These are phyloP conservation scores for Grifola frondosa DNA, from an alignment of 1,284 basidiomycete species.

Conservation along the genomic window DNA sequence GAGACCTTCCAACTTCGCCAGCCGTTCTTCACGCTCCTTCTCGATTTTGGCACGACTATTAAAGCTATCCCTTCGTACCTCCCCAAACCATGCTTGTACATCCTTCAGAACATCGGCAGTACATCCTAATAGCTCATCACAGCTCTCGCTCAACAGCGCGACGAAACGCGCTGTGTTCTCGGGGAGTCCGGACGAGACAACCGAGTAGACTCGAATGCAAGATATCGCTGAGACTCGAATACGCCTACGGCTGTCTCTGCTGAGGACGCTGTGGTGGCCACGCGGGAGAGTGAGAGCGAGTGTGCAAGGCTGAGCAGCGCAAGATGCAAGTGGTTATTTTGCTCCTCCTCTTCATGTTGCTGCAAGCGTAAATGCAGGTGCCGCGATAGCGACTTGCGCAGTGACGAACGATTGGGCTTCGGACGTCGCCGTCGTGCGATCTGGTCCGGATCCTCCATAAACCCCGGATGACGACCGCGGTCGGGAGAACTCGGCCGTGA, in stretches of 20 bases:
- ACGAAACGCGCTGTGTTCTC: conserved; percentile 51
- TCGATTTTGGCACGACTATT: conserved; percentile 35
- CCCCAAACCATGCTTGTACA: conserved; percentile 52
- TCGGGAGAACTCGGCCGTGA: conserved; percentile 9
- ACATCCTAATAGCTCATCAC: conserved; percentile 53
- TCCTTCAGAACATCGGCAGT: conserved; percentile 47
- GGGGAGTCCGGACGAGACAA: conserved; percentile 52
- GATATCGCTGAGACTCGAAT: conserved; percentile 78
- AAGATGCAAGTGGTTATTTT: conserved; percentile 29
- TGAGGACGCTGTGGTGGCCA: conserved; percentile 6
- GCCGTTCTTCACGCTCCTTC: conserved; percentile 35
- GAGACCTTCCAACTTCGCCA: conserved; percentile 36
- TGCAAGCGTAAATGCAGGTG: conserved; percentile 19
- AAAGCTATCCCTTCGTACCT: conserved; percentile 43
- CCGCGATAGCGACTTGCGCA: conserved; percentile 23
- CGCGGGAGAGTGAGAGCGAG: conserved; percentile 18
- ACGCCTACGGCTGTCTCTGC: conserved; percentile 71
- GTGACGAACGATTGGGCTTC: conserved; percentile 7
- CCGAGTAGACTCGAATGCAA: conserved; percentile 68
- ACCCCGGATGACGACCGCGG: conserved; percentile 4
- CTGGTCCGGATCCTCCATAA: conserved; percentile 8
- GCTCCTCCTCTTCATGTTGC: conserved; percentile 23
- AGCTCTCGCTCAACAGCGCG: conserved; percentile 55
- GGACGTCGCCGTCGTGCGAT: conserved; percentile 8
- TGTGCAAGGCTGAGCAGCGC: conserved; percentile 30